phyloP scores from a whole-genome alignment of 139 green algal genomes.

The Choricystis sp. region DNA sequence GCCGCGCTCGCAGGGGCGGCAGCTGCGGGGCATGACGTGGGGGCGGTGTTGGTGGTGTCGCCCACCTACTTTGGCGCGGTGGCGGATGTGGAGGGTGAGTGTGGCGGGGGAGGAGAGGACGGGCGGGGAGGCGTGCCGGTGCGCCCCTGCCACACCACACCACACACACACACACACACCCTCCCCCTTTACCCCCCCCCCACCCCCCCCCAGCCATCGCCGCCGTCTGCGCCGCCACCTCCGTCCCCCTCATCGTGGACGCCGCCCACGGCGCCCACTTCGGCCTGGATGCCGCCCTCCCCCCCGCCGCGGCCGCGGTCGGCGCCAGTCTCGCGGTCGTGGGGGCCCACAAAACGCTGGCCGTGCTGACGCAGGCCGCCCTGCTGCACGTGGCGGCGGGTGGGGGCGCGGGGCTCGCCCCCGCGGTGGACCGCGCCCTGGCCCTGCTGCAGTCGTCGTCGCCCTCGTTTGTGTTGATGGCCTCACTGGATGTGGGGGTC shows the following conservation, averaged over 20 bases:
- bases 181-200: too few species aligned
- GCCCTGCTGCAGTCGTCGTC: constrained; percentile 46
- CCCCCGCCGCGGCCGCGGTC: constrained; percentile 27
- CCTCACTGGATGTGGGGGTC: constrained; percentile 71
- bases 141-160: too few species aligned
- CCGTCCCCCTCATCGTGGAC: constrained; percentile 68
- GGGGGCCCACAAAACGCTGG: constrained; percentile 87
- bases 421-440: constrained; percentile 12
- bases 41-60: constrained; percentile 60
- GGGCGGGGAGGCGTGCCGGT: too few species aligned
- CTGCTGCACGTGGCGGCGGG: constrained; percentile 60
- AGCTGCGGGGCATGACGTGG: constrained; percentile 1
- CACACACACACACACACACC: too few species aligned
- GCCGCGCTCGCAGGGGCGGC: constrained; percentile 18
- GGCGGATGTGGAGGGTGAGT: constrained; percentile 31
- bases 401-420: background rate
- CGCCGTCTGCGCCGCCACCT: constrained; percentile 34
- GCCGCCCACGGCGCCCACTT: constrained; percentile 83
- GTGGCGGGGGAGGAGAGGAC: background rate
- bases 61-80: constrained; percentile 75
- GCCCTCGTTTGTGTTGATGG: constrained; percentile 81
- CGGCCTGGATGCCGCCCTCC: constrained; percentile 27
- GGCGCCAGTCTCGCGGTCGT: constrained; percentile 77
- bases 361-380: constrained; percentile 70
- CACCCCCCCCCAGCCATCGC: constrained; percentile 28